Evolutionary conservation across 257 asterid species (phyloP), one percentile per base, ranked within the genome.

Genomic region (Solanum chiquidenum): DNA sequence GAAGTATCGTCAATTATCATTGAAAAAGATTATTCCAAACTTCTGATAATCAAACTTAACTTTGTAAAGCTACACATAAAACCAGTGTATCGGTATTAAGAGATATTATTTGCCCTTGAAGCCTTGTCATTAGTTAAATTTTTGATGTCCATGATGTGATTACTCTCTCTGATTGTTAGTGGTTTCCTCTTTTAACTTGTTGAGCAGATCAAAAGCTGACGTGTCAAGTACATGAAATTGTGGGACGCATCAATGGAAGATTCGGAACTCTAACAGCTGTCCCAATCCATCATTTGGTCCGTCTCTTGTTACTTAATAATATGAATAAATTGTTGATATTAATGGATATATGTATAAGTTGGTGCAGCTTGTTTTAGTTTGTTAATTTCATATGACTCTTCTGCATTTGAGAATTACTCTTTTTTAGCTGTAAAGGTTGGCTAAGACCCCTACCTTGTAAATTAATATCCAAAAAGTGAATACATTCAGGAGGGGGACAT

Each of bases 171-270:
- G 60, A 76, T 76, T 76, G 83, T 38, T 76, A 23, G 83, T 40
- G 60, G 34, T 40, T 80, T 46, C 85, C 69, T 80, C 37, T 46
- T 49, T 46, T 46, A 46, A 49, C 85, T 37, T 80, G 84, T 88
- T 91, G 87, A 52, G 86, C 88, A 97, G 99, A 97, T 94, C 96
- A 95, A 88, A 97, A 94, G 88, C 98, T 97, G 86, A 95, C 99
- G 9, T 95, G 99, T 93, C 98, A 97, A 89, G 99, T 97, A 90
- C 99, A 97, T 25, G 98, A 97, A 92, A 97, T 97, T 90, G 99
- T 97, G 90, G 99, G 98, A 66, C 95, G 99, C 91, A 95, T 95
- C 93, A 97, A 97, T 88, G 99, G 99, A 52, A 94, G 98, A 95
- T 97, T 97, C 87, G 99, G 99, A 91, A 87, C 93, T 89, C 92